Base-by-base conservation (phyloP, 306 rosid genomes). In the Rosa persica region DNA sequence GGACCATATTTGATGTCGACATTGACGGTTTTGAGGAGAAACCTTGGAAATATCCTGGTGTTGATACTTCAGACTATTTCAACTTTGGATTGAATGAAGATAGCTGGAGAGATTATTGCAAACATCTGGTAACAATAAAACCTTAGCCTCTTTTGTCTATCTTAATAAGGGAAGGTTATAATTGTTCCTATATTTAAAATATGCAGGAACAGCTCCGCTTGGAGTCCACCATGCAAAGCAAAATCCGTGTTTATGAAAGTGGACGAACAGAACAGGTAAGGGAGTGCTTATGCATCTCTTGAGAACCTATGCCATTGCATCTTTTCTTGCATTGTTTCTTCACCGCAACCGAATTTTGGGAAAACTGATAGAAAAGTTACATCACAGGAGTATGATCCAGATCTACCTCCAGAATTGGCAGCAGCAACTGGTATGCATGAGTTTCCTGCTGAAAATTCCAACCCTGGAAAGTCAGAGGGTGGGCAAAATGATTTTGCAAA, bases 181-280 rank as follows among this genome's bases (percentile, higher is more conserved):
- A 79, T 16, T 30, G 51, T 19, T n/a, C 80, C 64, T 78, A 43
- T 47, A 64, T 38, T 76, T 77, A 74, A 66, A 43, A 70, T 82
- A 77, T 84, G 42, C 84, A 96, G 99, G 99, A 96, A 83, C 99
- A 91, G 85, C 92, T 93, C 38, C 99, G 99, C 78, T 78, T 96
- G 83, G 99, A 96, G 88, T 88, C 97, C 81, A 96, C 99, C 8
- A 96, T 96, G 99, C 99, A 96, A 89, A 93, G 97, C 90, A 96
- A 90, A 85, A 96, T 96, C 80, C 96, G 96, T 36, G 99, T 96
- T 66, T 93, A 96, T 27, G 99, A 96, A 86, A 93, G 99, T 88
- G 98, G 97, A 73, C 88, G 99, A 78, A 84, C 97, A 74, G 99
- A 93, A 84, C 96, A 93, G 91, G 99, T 93, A 87, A 75, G 39